Base-by-base conservation (phyloP, 495 filamentous ascomycete species). In the Daldinia loculata region DNA sequence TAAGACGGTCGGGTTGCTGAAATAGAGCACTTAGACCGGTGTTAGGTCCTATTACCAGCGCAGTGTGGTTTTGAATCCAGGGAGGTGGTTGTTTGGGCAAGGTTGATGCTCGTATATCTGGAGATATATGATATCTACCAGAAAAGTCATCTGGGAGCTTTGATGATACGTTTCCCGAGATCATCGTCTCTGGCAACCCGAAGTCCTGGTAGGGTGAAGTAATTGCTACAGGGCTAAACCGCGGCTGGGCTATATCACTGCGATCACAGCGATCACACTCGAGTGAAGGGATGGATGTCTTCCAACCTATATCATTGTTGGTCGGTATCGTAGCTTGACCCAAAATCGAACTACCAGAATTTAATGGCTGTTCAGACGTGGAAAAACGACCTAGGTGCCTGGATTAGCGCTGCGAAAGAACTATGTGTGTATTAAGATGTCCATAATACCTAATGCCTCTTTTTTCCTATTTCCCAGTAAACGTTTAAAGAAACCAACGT, bases 21-120 rank as follows among this genome's bases (percentile, higher is more conserved):
- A 56, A 69, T 34, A 60, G 36, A 19, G 61, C n/a, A 14, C 52
- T 45, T 27, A 69, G 14, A 6, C 55, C 67, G 0, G 48, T 24
- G 8, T 55, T 43, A 34, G 24, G 17, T 17, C 34, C 26, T 34
- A n/a, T 39, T 56, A 19, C 41, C 7, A 22, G 41, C 41, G 6
- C 41, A 22, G 41, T 22, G 8, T 27, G 8, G 15, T 43, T 36
- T n/a, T 11, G 59, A 27, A 12, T 22, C 26, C 50, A 32, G 39
- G 26, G 24, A 27, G 36, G 26, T 56, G 57, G 17, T 30, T 26
- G 27, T 14, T 41, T 39, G 50, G 51, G 26, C 17, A 48, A 27
- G 43, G 38, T 45, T 26, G 48, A 14, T 1, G 17, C 38, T 36
- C n/a, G 27, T 19, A 14, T 19, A n/a, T 56, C 38, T 14, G 39